Evolutionary conservation across 2,329 filamentous ascomycete genomes (phyloP).

Genomic region (Cucurbitaria berberidis): DNA sequence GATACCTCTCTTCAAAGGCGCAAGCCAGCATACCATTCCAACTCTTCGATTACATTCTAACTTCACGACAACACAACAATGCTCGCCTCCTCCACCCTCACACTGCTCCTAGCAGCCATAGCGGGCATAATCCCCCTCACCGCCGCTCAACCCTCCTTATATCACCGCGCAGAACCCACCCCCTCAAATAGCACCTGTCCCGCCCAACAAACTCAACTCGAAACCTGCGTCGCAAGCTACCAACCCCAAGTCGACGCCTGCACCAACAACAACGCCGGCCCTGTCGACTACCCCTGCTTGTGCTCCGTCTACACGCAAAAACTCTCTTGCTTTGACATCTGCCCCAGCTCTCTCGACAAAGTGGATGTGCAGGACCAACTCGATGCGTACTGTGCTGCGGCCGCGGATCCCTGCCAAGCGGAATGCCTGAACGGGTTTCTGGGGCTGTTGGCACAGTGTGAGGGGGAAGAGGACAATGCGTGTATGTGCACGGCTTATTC

Average conservation of each 20-base stretch:
- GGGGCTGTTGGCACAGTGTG: neutral
- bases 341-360: neutral
- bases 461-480: neutral
- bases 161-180: neutral
- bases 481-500: neutral
- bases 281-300: neutral
- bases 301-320: neutral
- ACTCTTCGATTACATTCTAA: neutral
- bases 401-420: neutral
- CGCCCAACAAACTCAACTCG: neutral
- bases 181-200: neutral
- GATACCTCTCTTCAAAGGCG: too few relatives aligned
- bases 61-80: neutral
- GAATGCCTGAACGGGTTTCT: neutral
- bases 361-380: neutral
- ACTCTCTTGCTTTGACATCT: neutral
- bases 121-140: neutral
- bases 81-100: neutral
- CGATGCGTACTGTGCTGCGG: neutral
- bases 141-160: neutral
- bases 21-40: too few relatives aligned
- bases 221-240: neutral
- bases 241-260: neutral
- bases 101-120: neutral
- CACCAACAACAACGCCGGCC: neutral